Percentiles rank a stretch among this genome's conserved stretches.
Conservation (phyloP, 257 asterid genomes). For the Penstemon newberryi region DNA sequence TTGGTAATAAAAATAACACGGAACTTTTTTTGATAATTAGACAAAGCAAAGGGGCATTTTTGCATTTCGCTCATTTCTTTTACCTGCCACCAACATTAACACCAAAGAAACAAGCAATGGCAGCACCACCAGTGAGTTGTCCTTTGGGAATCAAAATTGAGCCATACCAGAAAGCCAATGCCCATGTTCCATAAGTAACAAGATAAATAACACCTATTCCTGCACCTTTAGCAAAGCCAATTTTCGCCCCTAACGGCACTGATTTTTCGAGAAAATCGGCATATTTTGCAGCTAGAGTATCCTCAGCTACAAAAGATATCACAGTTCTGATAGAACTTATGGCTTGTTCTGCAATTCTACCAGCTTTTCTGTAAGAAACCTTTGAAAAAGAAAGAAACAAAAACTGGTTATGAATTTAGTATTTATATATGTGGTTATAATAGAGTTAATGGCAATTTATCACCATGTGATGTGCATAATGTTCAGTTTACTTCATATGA, state of each 20-base stretch:
- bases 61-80: too few species aligned
- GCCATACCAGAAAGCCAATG: conserved; percentile 93
- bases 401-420: not conserved
- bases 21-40: too few species aligned
- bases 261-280: conserved; percentile 49
- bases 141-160: conserved; percentile 50
- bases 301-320: conserved; percentile 80
- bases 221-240: conserved; percentile 83
- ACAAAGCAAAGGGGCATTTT: too few species aligned
- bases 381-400: conserved; percentile 23
- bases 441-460: too few species aligned
- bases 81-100: conserved; percentile 89
- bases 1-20: too few species aligned
- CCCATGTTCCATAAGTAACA: conserved; percentile 85
- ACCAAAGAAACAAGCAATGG: conserved; percentile 87
- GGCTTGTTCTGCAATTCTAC: conserved; percentile 83
- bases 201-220: conserved; percentile 83
- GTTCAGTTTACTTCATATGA: too few species aligned
- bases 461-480: too few species aligned
- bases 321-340: conserved; percentile 77
- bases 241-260: conserved; percentile 56
- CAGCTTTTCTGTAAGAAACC: conserved; percentile 78
- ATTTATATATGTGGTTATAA: too few species aligned
- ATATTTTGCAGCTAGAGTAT: conserved; percentile 57
- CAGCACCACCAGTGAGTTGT: conserved; percentile 66